Conservation (phyloP, 176 grass and related monocot species). For the Pontederia paniculata region DNA sequence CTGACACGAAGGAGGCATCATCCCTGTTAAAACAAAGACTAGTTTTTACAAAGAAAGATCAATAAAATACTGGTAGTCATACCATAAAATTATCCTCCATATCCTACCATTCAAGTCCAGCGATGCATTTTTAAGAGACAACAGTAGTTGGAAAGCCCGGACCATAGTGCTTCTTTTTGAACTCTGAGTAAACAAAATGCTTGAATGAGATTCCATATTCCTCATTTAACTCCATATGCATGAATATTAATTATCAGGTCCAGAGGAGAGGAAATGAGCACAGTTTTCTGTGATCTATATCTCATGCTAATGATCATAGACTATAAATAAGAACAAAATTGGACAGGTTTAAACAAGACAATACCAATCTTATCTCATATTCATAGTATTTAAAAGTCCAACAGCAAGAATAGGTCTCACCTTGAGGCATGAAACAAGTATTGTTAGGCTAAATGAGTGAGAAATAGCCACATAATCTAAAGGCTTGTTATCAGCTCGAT, state of each 20-base stretch:
- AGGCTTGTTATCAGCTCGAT: conserved; percentile 70
- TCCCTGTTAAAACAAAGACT: conserved; percentile 29
- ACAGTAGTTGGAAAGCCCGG: conserved; percentile 69
- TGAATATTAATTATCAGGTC: no score
- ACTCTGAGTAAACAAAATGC: conserved; percentile 32
- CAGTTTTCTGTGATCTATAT: no score
- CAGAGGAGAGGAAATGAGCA: no score
- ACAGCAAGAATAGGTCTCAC: conserved; percentile 25
- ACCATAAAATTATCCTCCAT: no score
- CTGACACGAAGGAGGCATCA: conserved; percentile 49
- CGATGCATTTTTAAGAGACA: conserved; percentile 66
- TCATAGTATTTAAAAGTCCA: no score
- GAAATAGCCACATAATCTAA: conserved; percentile 91
- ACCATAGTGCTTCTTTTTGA: conserved; percentile 43
- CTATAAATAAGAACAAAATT: no score
- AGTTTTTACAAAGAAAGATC: neutral
- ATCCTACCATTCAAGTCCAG: conserved; percentile 47
- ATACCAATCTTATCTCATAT: no score
- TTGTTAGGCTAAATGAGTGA: conserved; percentile 67
- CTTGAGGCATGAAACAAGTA: conserved; percentile 70
- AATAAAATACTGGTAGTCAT: no score
- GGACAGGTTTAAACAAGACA: no score
- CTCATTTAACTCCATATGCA: no score
- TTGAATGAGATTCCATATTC: conserved; percentile 2
- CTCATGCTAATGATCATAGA: no score